Conservation (phyloP, 768 basidiomycete species). For the Tulasnella calospora region DNA sequence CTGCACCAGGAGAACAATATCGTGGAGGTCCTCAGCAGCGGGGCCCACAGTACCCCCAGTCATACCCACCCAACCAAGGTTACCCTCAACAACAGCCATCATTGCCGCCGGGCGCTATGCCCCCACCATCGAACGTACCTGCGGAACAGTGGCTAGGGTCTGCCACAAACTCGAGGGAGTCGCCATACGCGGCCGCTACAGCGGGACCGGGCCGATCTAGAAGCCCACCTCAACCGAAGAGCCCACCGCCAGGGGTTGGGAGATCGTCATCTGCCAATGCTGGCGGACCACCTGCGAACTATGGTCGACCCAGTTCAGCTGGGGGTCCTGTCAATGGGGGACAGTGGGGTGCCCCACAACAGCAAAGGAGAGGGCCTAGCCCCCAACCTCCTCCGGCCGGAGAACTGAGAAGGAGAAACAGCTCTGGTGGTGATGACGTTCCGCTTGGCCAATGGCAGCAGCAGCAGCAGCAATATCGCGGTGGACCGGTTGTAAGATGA, state of each 20-base stretch:
- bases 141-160: constrained; percentile 22
- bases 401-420: background rate
- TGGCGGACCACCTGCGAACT: constrained; percentile 12
- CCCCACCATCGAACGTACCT: background rate
- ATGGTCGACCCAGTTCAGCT: constrained; percentile 12
- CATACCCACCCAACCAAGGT: constrained; percentile 2
- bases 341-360: constrained; percentile 13
- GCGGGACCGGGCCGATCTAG: background rate
- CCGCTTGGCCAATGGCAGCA: constrained; percentile 19
- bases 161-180: constrained; percentile 21
- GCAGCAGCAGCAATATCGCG: constrained; percentile 8
- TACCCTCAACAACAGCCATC: constrained; percentile 11
- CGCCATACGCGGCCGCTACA: constrained; percentile 19
- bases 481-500: constrained; percentile 16
- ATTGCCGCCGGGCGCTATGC: constrained; percentile 16
- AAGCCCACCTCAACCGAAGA: constrained; percentile 9
- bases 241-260: background rate
- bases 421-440: constrained; percentile 14
- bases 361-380: constrained; percentile 20
- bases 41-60: background rate
- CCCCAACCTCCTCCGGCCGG: constrained; percentile 19
- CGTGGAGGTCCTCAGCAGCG: constrained; percentile 20
- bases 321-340: background rate
- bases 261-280: constrained; percentile 21
- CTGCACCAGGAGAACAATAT: background rate